Evolutionary conservation across 2,329 filamentous ascomycete genomes (phyloP), one percentile per base, ranked within the genome.

Genomic region (Curvularia spicifera): DNA sequence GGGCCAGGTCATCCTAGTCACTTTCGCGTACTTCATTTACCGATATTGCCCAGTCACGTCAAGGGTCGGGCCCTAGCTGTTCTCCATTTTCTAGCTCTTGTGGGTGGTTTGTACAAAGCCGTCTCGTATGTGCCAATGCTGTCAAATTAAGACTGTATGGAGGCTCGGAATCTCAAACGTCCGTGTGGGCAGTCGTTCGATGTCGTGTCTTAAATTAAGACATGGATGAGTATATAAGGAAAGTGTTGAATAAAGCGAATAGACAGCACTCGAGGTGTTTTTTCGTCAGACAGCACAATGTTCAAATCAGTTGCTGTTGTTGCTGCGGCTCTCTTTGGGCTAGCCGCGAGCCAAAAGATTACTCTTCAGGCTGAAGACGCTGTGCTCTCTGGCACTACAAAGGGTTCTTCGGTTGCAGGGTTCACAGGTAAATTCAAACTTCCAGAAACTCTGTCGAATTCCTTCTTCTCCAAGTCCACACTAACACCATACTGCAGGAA

Each of bases 401-500:
- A 42, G 5, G 33, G 31, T 8, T 40, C 44, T 35, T 53, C 51
- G 5, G 51, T 53, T 22, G 44, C 51, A 3, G 44, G 51, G 4
- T 53, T 47, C 15, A 53, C 44, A 40, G 51, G 51, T 48, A 53
- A 46, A 7, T 20, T 18, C 31, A 13, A 3, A 33, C 31, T 33
- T 31, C 29, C 5, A 33, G 9, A 33, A 33, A 33, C 12, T 33
- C 12, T 13, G 3, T 15, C 12, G 10, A 33, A 1, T 33, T 33
- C 10, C 13, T 15, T 15, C 5, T 15, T 33, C 13, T 13, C 8
- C 4, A 37, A 37, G 15, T 2, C 12, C 31, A 35, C 13, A 37
- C 33, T 37, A 37, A 37, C 28, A 37, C 4, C 33, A n/a, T 7
- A 2, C 10, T 48, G 1, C 15, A 81, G 80, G 80, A 13, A 78